A percentile compares a stretch with the other conserved stretches of the same genome.
Evolutionary conservation across 768 basidiomycete genomes (phyloP).

Genomic region (Amanita rimosa): DNA sequence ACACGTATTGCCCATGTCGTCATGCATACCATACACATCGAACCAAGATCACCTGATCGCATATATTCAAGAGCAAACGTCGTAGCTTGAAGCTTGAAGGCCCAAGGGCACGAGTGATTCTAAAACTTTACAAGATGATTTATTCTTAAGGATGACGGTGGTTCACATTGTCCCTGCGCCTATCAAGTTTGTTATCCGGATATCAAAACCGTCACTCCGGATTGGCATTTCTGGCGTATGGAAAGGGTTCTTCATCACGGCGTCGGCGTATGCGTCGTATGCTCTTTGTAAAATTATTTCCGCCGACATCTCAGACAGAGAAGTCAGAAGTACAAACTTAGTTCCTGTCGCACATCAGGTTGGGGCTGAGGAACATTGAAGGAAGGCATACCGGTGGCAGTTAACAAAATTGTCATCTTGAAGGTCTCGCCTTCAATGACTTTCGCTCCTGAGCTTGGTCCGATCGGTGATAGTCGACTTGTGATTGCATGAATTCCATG

Average conservation of each 20-base stretch:
- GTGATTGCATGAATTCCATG: constrained; percentile 99
- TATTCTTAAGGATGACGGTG: neutral
- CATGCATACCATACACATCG: neutral
- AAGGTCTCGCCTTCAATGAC: constrained; percentile 95
- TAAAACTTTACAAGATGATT: neutral
- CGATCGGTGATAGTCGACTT: constrained; percentile 75
- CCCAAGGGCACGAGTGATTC: neutral
- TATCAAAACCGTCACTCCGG: constrained; percentile 81
- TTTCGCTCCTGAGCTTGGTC: constrained; percentile 77
- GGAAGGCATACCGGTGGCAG: constrained; percentile 61
- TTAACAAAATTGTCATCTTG: constrained; percentile 87
- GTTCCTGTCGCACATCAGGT: constrained; percentile 46
- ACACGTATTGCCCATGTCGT: neutral
- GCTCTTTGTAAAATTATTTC: constrained; percentile 69
- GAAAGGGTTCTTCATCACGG: constrained; percentile 98
- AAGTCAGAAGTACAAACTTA: constrained; percentile 90
- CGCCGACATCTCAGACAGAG: constrained; percentile 59
- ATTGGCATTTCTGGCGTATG: constrained; percentile 99
- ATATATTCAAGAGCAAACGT: neutral
- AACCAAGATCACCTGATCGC: neutral
- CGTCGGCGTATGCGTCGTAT: constrained; percentile 90
- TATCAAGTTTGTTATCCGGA: constrained; percentile 49
- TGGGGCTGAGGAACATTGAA: neutral
- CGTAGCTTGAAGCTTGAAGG: neutral
- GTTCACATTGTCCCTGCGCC: constrained; percentile 27